Evolutionary conservation across 345 rosid species (phyloP).

Genomic region (Populus davidiana): DNA sequence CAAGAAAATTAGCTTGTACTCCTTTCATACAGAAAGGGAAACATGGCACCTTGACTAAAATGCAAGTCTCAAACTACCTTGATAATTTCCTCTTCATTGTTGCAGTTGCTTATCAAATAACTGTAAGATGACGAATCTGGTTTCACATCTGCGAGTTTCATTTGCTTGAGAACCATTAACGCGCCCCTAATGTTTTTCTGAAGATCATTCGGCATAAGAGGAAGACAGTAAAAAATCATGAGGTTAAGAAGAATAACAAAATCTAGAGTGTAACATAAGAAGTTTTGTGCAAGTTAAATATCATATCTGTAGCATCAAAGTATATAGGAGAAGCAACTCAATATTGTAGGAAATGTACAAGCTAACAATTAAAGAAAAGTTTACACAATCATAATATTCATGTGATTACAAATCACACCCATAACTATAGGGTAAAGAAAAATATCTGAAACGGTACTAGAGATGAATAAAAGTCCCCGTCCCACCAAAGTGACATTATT

Average conservation of each 20-base stretch:
- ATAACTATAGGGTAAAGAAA: background rate
- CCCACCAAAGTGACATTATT: background rate
- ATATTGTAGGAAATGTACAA: background rate
- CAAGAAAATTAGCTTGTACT: background rate
- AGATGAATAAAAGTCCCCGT: background rate
- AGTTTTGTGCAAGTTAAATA: background rate
- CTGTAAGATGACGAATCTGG: slow-evolving; percentile 75
- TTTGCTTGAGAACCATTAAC: slow-evolving; percentile 53
- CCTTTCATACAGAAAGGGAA: background rate
- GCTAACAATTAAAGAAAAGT: background rate
- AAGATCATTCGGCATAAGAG: slow-evolving; percentile 5
- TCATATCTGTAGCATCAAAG: background rate
- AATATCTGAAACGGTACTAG: background rate
- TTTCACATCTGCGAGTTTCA: slow-evolving; percentile 61
- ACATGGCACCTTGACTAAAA: slow-evolving; percentile 1
- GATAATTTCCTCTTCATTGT: slow-evolving; percentile 47
- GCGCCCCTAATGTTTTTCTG: slow-evolving; percentile 63
- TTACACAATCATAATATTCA: background rate
- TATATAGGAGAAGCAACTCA: background rate
- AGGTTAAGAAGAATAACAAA: background rate
- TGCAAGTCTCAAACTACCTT: slow-evolving; percentile 46
- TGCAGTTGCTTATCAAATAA: slow-evolving; percentile 58
- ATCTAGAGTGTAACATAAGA: background rate
- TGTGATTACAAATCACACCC: background rate
- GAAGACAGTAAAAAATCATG: background rate